Evolutionary conservation across 345 rosid species (phyloP), one percentile per base, ranked within the genome.

Genomic region (Ceriops zippeliana): DNA sequence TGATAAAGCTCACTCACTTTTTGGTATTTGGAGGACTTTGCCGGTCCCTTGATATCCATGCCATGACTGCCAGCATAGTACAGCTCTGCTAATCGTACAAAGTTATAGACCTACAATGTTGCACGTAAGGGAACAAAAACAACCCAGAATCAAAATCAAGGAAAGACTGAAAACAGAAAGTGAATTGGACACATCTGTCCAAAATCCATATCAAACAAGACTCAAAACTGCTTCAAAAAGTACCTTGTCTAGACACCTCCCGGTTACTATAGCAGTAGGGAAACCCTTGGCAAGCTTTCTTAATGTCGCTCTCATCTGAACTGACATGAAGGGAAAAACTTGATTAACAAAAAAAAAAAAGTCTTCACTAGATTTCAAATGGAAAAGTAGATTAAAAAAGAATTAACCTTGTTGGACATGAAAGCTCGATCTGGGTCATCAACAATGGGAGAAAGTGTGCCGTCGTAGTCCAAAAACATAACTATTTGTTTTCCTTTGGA

Each of bases 31-130:
- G 88, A 80, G 42, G 86, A 82, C 75, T 84, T 83, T 30, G 79
- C 73, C 60, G 97, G 97, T 17, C 96, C 96, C 80, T 79, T 87
- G 35, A 91, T 91, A 91, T 91, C 97, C 97, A 91, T 91, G 57
- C 97, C 97, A 75, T 91, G 97, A 76, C 97, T 91, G 26, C 97
- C 97, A 22, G 97, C 96, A 52, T 91, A 91, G 83, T 91, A 91
- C 71, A 89, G 77, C 79, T 89, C 97, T 16, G 87, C 83, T 70
- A 91, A 34, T 64, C 81, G 82, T 52, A 91, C 97, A 76, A 91
- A 89, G n/a, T 82, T 83, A 70, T 84, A 89, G 26, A 91, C 93
- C 96, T 90, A 54, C 34, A 49, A 42, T 42, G 17, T 42, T 42
- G 59, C 6, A 47, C 20, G 56, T 5, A 59, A 38, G 4, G 61